Evolutionary conservation across 345 rosid species (phyloP), one percentile per base, ranked within the genome.

Genomic region (Turritis glabra): DNA sequence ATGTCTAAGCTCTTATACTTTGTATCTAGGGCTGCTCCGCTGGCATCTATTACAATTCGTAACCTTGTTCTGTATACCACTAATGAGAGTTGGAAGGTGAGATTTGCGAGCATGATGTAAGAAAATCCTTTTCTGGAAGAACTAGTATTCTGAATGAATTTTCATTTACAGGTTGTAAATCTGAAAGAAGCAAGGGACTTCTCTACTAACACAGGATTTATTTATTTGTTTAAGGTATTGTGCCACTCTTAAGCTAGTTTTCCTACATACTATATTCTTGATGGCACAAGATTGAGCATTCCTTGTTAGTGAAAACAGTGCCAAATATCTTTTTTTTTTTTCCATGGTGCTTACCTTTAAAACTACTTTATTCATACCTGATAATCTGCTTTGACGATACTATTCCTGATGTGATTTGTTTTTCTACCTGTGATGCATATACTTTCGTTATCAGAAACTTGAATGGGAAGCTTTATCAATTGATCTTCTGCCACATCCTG

Each of bases 401-500:
- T 52, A 62, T 30, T 62, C 50, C 58, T 71, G 22, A 71, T 71
- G 12, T 27, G 55, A 13, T 38, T 71, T 71, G n/a, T 56, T 35
- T 77, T 19, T 48, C 65, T 55, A 46, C 60, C 80, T 84, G 70
- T 73, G 81, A 71, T 73, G 71, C 75, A 69, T 65, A 63, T 27
- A 75, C 46, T 78, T 79, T 83, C 55, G 29, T 77, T 53, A 46
- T 56, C 95, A 95, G 99, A 95, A 90, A 90, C 97, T 95, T 64
- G 97, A 90, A 84, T 95, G 99, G 98, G 97, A 87, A 78, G 89
- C 97, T 57, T 80, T 95, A 82, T 95, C 99, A 65, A 79, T 95
- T 72, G 99, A 95, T 88, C 98, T 95, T 65, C 85, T 95, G 82
- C 99, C 99, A 65, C 98, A 95, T 86, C 99, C 99, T 79, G 99